A percentile compares a stretch with the other conserved stretches of the same genome.
Evolutionary conservation across 352 stramenopile genomes (phyloP).

Genomic region (Phytophthora citricola): DNA sequence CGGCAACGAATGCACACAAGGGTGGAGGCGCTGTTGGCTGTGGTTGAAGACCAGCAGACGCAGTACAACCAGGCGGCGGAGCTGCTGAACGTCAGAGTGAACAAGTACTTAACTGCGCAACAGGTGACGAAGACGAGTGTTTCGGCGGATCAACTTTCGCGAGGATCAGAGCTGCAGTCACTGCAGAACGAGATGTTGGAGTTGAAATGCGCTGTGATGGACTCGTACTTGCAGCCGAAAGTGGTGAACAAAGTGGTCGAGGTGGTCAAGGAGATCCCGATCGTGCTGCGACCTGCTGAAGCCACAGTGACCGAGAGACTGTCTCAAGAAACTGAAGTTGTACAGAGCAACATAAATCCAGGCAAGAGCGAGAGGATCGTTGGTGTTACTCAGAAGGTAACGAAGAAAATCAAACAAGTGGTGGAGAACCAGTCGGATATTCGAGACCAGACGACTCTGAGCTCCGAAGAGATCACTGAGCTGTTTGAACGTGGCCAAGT

Average conservation of each 20-base stretch:
- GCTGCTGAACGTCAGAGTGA: conserved; percentile 32
- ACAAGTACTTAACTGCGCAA: conserved; percentile 34
- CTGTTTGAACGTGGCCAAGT: conserved; percentile 28
- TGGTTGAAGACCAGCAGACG: conserved; percentile 51
- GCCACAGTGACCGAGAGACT: conserved; percentile 3
- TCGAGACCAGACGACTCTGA: conserved; percentile 36
- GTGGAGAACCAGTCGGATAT: conserved; percentile 1
- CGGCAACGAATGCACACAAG: conserved; percentile 23
- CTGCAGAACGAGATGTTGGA: conserved; percentile 46
- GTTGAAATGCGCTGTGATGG: conserved; percentile 43
- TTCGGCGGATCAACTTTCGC: conserved; percentile 7
- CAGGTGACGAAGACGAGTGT: conserved; percentile 4
- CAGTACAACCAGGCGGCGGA: conserved; percentile 49
- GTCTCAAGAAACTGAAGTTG: conserved; percentile 1
- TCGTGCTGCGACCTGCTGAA: conserved; percentile 22
- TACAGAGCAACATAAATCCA: not conserved
- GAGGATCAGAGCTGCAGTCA: conserved; percentile 37
- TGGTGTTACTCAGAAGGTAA: not conserved
- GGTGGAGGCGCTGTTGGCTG: conserved; percentile 37
- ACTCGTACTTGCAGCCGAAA: conserved; percentile 35
- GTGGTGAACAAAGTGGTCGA: conserved; percentile 21
- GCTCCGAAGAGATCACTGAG: conserved; percentile 23
- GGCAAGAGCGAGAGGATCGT: not conserved
- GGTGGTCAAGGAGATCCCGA: conserved; percentile 21
- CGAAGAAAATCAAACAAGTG: not conserved